A percentile compares a stretch with the other conserved stretches of the same genome.
Conservation (phyloP, 2,329 filamentous ascomycete species). For the Paraphoma sp. region DNA sequence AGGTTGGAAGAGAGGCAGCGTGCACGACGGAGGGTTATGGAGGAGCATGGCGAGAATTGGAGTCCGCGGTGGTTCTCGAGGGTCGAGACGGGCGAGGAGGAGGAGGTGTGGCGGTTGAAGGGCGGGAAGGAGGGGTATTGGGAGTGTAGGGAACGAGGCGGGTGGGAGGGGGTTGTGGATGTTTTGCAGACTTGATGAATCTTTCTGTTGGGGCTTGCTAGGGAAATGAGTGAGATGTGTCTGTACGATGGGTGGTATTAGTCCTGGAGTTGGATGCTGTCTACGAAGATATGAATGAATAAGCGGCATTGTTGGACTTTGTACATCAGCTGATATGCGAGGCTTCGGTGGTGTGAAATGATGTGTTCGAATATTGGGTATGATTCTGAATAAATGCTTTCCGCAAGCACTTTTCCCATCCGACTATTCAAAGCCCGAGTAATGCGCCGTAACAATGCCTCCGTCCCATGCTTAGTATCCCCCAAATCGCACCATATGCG, state of each 20-base stretch:
- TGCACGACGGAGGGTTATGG: conserved; percentile 73
- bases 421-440: background rate
- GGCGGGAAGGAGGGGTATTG: conserved; percentile 89
- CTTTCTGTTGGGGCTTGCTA: background rate
- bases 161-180: conserved; percentile 67
- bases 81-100: conserved; percentile 53
- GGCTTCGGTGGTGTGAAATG: background rate
- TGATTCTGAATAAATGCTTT: background rate
- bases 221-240: background rate
- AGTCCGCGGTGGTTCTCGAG: conserved; percentile 84
- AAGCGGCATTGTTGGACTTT: too few relatives aligned
- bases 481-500: too few relatives aligned
- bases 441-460: background rate
- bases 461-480: background rate
- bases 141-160: conserved; percentile 77
- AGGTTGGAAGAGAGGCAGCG: conserved; percentile 87
- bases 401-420: background rate
- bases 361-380: background rate
- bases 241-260: background rate
- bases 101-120: conserved; percentile 69
- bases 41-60: conserved; percentile 75
- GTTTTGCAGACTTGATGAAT: conserved; percentile 55
- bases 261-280: background rate
- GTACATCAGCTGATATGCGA: background rate
- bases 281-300: too few relatives aligned